A percentile compares a stretch with the other conserved stretches of the same genome.
These are phyloP conservation scores for Lentinula boryana DNA, from an alignment of 768 basidiomycete species.

Conservation along the genomic window DNA sequence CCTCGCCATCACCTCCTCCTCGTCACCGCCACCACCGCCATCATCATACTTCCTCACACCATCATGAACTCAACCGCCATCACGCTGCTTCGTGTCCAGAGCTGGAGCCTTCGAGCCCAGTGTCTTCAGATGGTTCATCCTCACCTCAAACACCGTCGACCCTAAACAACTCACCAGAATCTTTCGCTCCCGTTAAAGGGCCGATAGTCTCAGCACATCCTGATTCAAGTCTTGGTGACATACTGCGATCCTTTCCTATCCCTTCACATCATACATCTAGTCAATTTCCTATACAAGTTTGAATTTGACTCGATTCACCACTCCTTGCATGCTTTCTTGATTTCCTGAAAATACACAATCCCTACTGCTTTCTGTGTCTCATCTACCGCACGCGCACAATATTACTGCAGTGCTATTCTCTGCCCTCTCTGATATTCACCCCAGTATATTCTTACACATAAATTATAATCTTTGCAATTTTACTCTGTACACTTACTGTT, in stretches of 20 bases:
- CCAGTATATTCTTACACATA: neutral
- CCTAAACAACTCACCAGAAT: neutral
- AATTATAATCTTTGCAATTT: neutral
- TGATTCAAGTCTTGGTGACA: neutral
- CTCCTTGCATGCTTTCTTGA: neutral
- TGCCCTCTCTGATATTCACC: neutral
- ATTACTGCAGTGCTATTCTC: neutral
- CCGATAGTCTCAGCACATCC: neutral
- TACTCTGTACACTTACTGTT: neutral
- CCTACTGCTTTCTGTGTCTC: neutral
- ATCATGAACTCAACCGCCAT: neutral
- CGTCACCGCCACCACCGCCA: neutral
- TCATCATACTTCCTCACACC: neutral
- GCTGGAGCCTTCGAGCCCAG: conserved; percentile 4
- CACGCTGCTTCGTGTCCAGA: neutral
- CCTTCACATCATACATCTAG: conserved; percentile 10
- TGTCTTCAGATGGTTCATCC: neutral
- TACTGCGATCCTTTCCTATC: conserved; percentile 1
- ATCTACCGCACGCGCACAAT: neutral
- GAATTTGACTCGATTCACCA: neutral
- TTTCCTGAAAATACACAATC: neutral
- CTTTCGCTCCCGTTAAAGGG: neutral
- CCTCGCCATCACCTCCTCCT: conserved; percentile 13
- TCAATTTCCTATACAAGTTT: conserved; percentile 12
- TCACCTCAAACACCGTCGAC: conserved; percentile 3